A percentile compares a stretch with the other conserved stretches of the same genome.
phyloP scores from a whole-genome alignment of 2,329 filamentous ascomycete genomes.

The Fusarium staphyleae region DNA sequence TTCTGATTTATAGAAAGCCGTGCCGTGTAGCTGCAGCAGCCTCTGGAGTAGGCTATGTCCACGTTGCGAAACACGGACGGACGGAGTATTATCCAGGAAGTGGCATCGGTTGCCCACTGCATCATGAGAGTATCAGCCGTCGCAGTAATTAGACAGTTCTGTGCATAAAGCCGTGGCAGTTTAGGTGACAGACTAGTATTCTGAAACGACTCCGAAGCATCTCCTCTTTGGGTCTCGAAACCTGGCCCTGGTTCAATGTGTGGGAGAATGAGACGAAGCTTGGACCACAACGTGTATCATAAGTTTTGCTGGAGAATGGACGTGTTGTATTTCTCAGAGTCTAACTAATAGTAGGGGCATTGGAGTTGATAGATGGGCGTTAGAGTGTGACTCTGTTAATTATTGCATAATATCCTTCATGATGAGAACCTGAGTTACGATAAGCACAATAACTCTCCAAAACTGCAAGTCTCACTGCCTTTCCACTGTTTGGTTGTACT shows the following conservation, averaged over 20 bases:
- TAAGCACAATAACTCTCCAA: too few species aligned
- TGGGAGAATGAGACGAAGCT: constrained; percentile 31
- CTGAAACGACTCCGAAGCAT: constrained; percentile 30
- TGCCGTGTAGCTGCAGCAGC: constrained; percentile 16
- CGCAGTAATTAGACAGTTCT: too few species aligned
- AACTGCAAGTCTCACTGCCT: not conserved
- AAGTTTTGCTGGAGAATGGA: not conserved
- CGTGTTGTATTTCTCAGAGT: too few species aligned
- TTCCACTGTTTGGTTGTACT: constrained; percentile 14
- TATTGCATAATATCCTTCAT: too few species aligned
- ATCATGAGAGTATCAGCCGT: not conserved
- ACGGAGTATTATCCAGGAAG: not conserved
- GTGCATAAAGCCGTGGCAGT: not conserved
- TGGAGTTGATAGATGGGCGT: too few species aligned
- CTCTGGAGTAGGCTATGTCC: constrained; percentile 34
- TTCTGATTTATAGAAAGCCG: constrained; percentile 8
- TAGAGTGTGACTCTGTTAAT: too few species aligned
- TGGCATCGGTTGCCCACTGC: not conserved
- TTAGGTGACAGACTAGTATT: constrained; percentile 1
- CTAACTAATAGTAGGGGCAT: too few species aligned
- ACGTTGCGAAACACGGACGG: constrained; percentile 9
- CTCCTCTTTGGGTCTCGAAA: constrained; percentile 21
- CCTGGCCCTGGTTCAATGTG: constrained; percentile 27
- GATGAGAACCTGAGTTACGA: too few species aligned
- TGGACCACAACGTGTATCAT: constrained; percentile 15